Base-by-base conservation (phyloP, 2,329 filamentous ascomycete species). In the Alternaria arbusti region DNA sequence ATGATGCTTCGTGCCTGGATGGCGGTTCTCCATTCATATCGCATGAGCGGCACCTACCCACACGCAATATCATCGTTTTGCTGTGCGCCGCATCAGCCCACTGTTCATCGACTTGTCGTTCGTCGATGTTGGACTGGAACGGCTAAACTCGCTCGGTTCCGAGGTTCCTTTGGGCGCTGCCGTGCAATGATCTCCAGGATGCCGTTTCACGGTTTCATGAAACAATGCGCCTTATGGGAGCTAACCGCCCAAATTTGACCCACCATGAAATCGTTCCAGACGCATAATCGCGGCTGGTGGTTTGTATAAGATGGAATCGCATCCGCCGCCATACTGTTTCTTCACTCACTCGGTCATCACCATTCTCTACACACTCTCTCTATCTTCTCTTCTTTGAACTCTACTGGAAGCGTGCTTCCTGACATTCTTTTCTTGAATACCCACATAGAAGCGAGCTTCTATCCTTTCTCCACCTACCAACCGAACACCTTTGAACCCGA, bases 111-210 rank as follows among this genome's bases (percentile, higher is more conserved):
- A 23, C 23, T 52, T 44, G 13, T 51, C 49, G 49, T 51, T 58
- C 23, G 22, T 44, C 30, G 22, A n/a, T 25, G 23, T 23, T 43
- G 32, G 26, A 20, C 17, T 47, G 20, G 32, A 44, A 23, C 46
- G 46, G 46, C 43, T 51, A 52, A 58, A 58, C 32, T 51, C 45
- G 46, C 25, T 22, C 22, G 26, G 26, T 32, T 44, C 46, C 46
- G 56, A 58, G 56, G 56, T 17, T 32, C 30, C 49, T 52, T 32
- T 52, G 36, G 36, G 36, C 9, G n/a, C 36, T 9, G 13, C 49
- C 49, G 13, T 40, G 49, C 32, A 67, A 72, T 72, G 70, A 72
- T 73, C 65, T 65, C 63, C 71, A 71, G 69, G 70, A 67, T 59
- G 57, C 49, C 30, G 69, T 73, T 73, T 74, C 68, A 70, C 25